Percentiles rank a stretch among this genome's conserved stretches.
Evolutionary conservation across 352 stramenopile species (phyloP).

Genomic region (Globisporangium orthogonon): DNA sequence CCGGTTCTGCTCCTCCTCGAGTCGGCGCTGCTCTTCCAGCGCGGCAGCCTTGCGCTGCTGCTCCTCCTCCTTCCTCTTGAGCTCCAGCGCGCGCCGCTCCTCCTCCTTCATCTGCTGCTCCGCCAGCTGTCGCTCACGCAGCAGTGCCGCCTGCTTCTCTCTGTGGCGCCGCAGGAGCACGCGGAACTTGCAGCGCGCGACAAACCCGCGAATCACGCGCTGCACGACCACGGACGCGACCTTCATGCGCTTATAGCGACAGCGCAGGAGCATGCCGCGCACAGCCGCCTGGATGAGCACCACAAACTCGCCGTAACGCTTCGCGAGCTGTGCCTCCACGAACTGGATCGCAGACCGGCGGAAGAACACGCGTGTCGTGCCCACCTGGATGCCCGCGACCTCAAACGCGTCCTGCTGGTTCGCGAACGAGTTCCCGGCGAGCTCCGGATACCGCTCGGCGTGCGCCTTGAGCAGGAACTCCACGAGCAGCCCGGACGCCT

Average conservation of each 20-base stretch:
- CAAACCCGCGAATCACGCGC: conserved; percentile 56
- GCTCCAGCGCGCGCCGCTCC: conserved; percentile 17
- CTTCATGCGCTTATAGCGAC: conserved; percentile 44
- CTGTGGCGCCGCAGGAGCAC: conserved; percentile 42
- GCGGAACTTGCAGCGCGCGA: conserved; percentile 51
- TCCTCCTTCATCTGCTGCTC: conserved; percentile 30
- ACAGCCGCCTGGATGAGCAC: conserved; percentile 76
- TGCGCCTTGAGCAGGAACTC: conserved; percentile 70
- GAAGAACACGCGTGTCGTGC: conserved; percentile 79
- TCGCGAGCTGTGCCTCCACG: conserved; percentile 78
- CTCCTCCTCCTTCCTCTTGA: conserved; percentile 21
- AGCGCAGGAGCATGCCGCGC: conserved; percentile 47
- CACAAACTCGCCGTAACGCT: conserved; percentile 82
- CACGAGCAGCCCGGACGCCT: conserved; percentile 45
- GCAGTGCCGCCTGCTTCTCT: conserved; percentile 31
- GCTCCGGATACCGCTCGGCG: conserved; percentile 54
- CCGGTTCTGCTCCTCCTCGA: conserved; percentile 48
- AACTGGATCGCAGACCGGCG: conserved; percentile 80
- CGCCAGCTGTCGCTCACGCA: conserved; percentile 29
- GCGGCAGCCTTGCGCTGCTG: conserved; percentile 38
- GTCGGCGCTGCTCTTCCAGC: conserved; percentile 31
- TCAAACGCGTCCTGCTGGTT: conserved; percentile 34
- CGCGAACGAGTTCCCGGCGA: conserved; percentile 19
- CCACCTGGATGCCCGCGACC: conserved; percentile 72
- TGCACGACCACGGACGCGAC: conserved; percentile 38